Base-by-base conservation (phyloP, 768 basidiomycete genomes). In the Lyophyllum semitale region DNA sequence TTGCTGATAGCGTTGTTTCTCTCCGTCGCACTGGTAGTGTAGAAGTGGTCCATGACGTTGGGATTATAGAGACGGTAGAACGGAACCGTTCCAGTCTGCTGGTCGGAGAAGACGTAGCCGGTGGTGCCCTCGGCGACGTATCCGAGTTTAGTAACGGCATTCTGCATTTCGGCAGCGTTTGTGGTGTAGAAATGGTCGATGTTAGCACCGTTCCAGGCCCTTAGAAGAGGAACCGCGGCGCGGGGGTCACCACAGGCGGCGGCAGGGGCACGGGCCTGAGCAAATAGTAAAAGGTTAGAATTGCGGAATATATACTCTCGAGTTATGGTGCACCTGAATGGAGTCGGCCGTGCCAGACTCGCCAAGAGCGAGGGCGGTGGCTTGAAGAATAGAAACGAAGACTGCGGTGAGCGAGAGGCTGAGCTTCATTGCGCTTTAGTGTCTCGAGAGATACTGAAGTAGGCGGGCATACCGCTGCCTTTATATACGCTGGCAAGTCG, bases 41-140 rank as follows among this genome's bases (percentile, higher is more conserved):
- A 68, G 35, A 67, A 61, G 44, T 67, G 62, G 50, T 66, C 57
- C 1, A 17, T 41, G 17, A 18, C 47, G 2, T 5, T 4, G 9
- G 52, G n/a, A 42, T 54, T 63, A 43, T 59, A 63, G n/a, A 63
- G 25, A 33, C 63, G 64, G 54, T 59, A 67, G 58, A 68, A 33
- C 0, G 67, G 53, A 29, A 61, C 52, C 4, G 63, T 63, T 2
- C 38, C 48, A 6, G 49, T 40, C 33, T 56, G 48, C 2, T 20
- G 25, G 43, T 3, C 44, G 17, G 48, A 3, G 41, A 62, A 65
- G 25, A 66, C 49, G 25, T 47, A 37, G n/a, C 47, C 51, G 11
- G 57, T 49, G 20, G 40, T 32, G 9, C 57, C 58, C 26, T 66
- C 59, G n/a, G 3, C 1, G 33, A 5, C 48, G 52, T 61, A 65